A percentile compares a stretch with the other conserved stretches of the same genome.
Evolutionary conservation across 2,329 filamentous ascomycete species (phyloP).

Genomic region (Paecilomyces sp.): DNA sequence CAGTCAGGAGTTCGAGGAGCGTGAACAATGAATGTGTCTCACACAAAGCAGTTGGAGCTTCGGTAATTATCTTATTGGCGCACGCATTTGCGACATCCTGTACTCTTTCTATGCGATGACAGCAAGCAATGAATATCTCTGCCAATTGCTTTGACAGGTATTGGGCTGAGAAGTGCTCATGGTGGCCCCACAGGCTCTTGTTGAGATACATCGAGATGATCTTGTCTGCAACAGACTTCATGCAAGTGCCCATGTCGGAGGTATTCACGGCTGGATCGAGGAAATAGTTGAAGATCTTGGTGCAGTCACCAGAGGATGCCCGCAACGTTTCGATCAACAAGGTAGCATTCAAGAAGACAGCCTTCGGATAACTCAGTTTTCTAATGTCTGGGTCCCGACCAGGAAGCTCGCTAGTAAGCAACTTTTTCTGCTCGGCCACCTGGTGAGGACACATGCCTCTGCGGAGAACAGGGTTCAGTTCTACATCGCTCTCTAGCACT

Average conservation of each 20-base stretch:
- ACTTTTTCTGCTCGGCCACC: constrained; percentile 71
- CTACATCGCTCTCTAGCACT: constrained; percentile 90
- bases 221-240: constrained; percentile 56
- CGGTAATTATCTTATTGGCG: constrained; percentile 76
- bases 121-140: constrained; percentile 78
- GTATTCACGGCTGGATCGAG: constrained; percentile 74
- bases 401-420: constrained; percentile 66
- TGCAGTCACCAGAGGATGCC: constrained; percentile 81
- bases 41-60: constrained; percentile 83
- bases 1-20: constrained; percentile 78
- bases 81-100: constrained; percentile 78
- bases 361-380: constrained; percentile 77
- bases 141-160: constrained; percentile 86
- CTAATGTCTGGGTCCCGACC: constrained; percentile 71
- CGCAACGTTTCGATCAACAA: constrained; percentile 84
- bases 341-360: constrained; percentile 85
- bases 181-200: constrained; percentile 63
- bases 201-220: constrained; percentile 73
- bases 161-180: constrained; percentile 78
- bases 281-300: constrained; percentile 84
- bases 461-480: constrained; percentile 87
- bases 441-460: constrained; percentile 70
- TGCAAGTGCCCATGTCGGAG: constrained; percentile 55
- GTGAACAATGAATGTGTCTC: constrained; percentile 88
- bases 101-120: constrained; percentile 85